These are phyloP conservation scores for Rhododendron mucronatum DNA, from an alignment of 148 eudicot genomes.

Conservation along the genomic window DNA sequence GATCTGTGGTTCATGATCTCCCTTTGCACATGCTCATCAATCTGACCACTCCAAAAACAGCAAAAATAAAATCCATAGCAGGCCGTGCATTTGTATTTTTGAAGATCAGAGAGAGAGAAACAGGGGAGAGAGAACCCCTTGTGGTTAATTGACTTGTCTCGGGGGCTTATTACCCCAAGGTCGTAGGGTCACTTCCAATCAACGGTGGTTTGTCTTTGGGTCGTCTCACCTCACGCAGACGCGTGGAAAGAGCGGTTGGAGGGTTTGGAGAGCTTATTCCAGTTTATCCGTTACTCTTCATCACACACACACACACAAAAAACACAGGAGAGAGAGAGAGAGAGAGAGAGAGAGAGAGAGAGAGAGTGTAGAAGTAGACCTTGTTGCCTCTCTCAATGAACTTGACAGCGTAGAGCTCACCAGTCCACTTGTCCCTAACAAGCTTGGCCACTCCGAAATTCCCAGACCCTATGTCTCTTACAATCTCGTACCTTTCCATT, in stretches of 20 bases:
- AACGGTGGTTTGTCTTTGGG: neutral
- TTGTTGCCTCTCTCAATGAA: slow-evolving; percentile 81
- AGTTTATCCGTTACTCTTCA: too few species aligned
- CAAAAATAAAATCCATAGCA: neutral
- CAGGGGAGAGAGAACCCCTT: too few species aligned
- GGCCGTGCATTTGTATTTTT: neutral
- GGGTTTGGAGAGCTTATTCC: too few species aligned
- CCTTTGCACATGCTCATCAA: slow-evolving; percentile 91
- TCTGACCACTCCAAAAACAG: slow-evolving; percentile 35
- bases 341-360: neutral
- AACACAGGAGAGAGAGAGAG: neutral
- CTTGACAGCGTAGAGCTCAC: slow-evolving; percentile 63
- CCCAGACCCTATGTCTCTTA: slow-evolving; percentile 73
- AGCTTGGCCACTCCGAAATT: slow-evolving; percentile 89
- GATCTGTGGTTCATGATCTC: slow-evolving; percentile 91
- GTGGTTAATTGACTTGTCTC: too few species aligned
- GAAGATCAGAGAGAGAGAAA: neutral
- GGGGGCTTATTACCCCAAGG: too few species aligned
- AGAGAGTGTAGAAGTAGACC: slow-evolving; percentile 27
- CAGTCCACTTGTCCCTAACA: slow-evolving; percentile 53
- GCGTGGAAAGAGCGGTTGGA: too few species aligned
- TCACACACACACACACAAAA: too few species aligned
- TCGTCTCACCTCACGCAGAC: neutral
- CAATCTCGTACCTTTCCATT: slow-evolving; percentile 71
- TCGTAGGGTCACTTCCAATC: neutral